Conservation (phyloP, 2,329 filamentous ascomycete species). For the Cordyceps militaris region DNA sequence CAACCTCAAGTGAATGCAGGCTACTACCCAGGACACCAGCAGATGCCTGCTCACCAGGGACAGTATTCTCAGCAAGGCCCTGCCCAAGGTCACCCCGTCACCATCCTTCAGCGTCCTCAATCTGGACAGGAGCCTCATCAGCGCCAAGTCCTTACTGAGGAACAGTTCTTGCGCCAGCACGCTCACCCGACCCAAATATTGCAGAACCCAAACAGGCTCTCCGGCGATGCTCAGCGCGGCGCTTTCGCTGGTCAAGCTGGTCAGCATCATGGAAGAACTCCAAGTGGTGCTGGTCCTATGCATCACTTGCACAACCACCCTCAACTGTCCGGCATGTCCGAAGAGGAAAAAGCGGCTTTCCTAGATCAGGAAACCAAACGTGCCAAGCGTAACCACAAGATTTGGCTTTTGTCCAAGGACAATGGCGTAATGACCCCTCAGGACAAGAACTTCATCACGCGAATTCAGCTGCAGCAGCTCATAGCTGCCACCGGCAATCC, state of each 20-base stretch:
- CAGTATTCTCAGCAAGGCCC: slow-evolving; percentile 25
- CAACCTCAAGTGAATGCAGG: not conserved
- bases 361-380: slow-evolving; percentile 88
- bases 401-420: slow-evolving; percentile 83
- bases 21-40: slow-evolving; percentile 16
- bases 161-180: slow-evolving; percentile 32
- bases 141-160: slow-evolving; percentile 19
- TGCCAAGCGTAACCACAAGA: slow-evolving; percentile 97
- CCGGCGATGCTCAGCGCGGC: slow-evolving; percentile 37
- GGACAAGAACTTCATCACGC: slow-evolving; percentile 98
- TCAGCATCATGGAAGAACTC: slow-evolving; percentile 38
- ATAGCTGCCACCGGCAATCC: slow-evolving; percentile 87
- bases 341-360: slow-evolving; percentile 77
- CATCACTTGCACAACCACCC: slow-evolving; percentile 29
- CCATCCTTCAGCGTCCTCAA: slow-evolving; percentile 49
- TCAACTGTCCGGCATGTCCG: slow-evolving; percentile 62
- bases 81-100: slow-evolving; percentile 42
- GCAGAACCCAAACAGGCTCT: slow-evolving; percentile 67
- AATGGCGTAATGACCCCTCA: slow-evolving; percentile 98
- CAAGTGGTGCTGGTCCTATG: slow-evolving; percentile 40
- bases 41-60: slow-evolving; percentile 18
- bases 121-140: slow-evolving; percentile 33
- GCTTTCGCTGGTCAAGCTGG: slow-evolving; percentile 29
- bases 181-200: slow-evolving; percentile 66
- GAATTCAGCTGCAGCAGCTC: slow-evolving; percentile 94